Evolutionary conservation across 768 basidiomycete genomes (phyloP).

Genomic region (Arthromyces matolae): DNA sequence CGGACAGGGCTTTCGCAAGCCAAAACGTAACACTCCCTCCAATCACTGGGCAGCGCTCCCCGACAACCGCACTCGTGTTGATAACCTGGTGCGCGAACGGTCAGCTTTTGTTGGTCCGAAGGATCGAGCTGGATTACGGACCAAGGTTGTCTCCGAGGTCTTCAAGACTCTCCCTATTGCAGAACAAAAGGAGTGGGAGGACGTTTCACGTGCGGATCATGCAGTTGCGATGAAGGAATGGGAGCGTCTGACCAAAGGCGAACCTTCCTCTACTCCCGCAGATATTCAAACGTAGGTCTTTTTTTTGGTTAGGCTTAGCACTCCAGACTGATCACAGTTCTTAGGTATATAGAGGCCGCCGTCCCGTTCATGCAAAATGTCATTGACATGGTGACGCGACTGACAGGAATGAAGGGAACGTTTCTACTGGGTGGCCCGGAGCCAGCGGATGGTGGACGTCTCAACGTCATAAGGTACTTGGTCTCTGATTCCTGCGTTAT

Average conservation of each 20-base stretch:
- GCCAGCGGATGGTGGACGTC: no score
- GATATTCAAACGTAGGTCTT: background rate
- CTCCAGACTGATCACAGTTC: background rate
- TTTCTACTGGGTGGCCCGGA: constrained; percentile 14
- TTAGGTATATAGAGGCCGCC: constrained; percentile 1
- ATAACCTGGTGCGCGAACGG: background rate
- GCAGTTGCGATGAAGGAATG: background rate
- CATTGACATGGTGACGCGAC: constrained; percentile 8
- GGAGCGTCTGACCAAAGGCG: background rate
- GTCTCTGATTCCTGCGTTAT: background rate
- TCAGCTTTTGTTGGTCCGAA: background rate
- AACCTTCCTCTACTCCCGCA: background rate
- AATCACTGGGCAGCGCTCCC: background rate
- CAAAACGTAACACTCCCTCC: background rate
- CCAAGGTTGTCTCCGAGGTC: background rate
- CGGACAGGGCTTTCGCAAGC: background rate
- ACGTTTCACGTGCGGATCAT: background rate
- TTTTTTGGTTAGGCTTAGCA: background rate
- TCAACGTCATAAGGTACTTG: background rate
- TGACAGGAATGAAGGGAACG: constrained; percentile 14
- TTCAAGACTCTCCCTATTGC: background rate
- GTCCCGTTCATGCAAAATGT: constrained; percentile 9
- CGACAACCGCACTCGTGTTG: background rate
- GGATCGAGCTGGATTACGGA: background rate
- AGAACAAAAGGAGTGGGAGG: background rate